phyloP scores from a whole-genome alignment of 805 yeast genomes.

The Lipomyces chichibuensis region DNA sequence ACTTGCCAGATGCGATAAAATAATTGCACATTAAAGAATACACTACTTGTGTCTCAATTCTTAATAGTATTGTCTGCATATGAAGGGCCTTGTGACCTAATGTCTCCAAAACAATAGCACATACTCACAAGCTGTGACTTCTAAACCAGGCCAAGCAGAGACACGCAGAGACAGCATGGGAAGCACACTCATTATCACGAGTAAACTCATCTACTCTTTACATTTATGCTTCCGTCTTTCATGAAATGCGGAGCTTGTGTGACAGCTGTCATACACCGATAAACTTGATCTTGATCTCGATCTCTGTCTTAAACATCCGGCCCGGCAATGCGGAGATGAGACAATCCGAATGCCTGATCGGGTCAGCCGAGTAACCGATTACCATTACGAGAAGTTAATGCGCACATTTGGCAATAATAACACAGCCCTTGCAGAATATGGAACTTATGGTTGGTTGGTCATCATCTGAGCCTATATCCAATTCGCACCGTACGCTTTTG shows the following conservation, averaged over 20 bases:
- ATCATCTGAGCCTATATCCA: not conserved
- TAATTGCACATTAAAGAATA: too few species aligned
- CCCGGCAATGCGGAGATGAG: not conserved
- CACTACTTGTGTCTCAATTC: not conserved
- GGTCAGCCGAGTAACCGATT: not conserved
- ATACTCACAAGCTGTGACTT: not conserved
- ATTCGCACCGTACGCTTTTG: not conserved
- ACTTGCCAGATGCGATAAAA: too few species aligned
- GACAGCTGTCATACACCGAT: not conserved
- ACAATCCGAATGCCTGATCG: not conserved
- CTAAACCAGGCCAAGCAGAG: too few species aligned
- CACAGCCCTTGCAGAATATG: not conserved
- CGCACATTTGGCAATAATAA: not conserved
- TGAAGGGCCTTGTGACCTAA: not conserved
- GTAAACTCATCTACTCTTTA: too few species aligned
- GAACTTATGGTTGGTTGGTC: not conserved
- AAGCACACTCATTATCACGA: too few species aligned
- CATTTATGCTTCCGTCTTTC: too few species aligned
- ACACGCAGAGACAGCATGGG: too few species aligned
- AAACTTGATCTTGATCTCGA: not conserved
- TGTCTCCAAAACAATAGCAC: not conserved
- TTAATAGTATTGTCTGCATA: not conserved
- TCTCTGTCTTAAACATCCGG: not conserved
- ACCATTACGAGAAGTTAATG: too few species aligned
- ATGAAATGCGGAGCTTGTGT: not conserved